Conservation (phyloP, 2,329 filamentous ascomycete genomes). For the Parasarocladium wereldwijsianum region DNA sequence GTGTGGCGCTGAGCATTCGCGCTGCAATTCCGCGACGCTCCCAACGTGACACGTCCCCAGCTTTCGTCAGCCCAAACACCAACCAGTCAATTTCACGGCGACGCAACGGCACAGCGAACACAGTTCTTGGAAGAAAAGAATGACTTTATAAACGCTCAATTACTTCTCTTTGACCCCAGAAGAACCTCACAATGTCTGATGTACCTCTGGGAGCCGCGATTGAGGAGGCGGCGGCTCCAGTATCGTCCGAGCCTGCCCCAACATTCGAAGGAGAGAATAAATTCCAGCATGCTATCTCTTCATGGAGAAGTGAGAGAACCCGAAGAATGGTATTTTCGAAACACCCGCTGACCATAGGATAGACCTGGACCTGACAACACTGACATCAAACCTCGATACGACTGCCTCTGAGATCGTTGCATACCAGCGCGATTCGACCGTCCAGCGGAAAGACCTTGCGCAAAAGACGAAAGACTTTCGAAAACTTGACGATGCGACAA, state of each 20-base stretch:
- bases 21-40: too few species aligned
- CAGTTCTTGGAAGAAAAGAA: too few species aligned
- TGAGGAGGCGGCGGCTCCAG: slow-evolving; percentile 13
- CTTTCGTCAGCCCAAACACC: too few species aligned
- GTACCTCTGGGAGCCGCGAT: slow-evolving; percentile 15
- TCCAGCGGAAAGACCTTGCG: slow-evolving; percentile 93
- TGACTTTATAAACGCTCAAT: too few species aligned
- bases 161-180: too few species aligned
- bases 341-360: slow-evolving; percentile 5
- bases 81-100: too few species aligned
- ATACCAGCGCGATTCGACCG: slow-evolving; percentile 87
- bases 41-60: too few species aligned
- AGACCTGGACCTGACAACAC: slow-evolving; percentile 77
- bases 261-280: slow-evolving; percentile 59
- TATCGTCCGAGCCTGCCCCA: slow-evolving; percentile 13
- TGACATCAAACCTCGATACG: slow-evolving; percentile 76
- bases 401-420: slow-evolving; percentile 91
- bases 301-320: slow-evolving; percentile 67
- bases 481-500: slow-evolving; percentile 79
- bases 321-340: not conserved
- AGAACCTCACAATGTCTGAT: slow-evolving; percentile 16
- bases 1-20: too few species aligned
- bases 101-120: too few species aligned
- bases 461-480: slow-evolving; percentile 98
- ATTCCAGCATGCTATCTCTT: slow-evolving; percentile 89